Conservation (phyloP, 495 filamentous ascomycete genomes). For the Parachaetomium inaequale region DNA sequence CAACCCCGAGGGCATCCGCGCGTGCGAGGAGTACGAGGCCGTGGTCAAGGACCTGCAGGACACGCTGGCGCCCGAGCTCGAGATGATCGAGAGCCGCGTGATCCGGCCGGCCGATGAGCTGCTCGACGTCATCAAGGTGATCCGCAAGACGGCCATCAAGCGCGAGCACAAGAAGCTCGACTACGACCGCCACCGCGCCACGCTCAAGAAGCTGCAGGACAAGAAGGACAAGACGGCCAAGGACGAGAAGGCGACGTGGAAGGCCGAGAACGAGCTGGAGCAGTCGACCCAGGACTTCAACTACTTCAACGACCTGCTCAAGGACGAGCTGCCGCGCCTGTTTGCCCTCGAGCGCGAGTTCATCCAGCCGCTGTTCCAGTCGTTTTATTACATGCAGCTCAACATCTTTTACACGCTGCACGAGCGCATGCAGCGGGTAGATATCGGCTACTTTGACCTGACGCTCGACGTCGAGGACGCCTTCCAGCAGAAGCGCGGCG, state of each 20-base stretch:
- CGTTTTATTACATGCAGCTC: constrained; percentile 99
- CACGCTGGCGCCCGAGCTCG: constrained; percentile 82
- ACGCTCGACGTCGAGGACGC: constrained; percentile 84
- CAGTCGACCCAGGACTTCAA: constrained; percentile 92
- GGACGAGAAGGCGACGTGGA: constrained; percentile 96
- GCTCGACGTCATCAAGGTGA: constrained; percentile 89
- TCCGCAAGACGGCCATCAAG: constrained; percentile 83
- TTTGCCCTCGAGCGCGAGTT: constrained; percentile 94
- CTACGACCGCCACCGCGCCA: constrained; percentile 79
- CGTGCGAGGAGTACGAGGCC: constrained; percentile 93
- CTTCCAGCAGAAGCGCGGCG: constrained; percentile 81
- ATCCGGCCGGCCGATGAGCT: constrained; percentile 94
- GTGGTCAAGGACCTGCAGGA: constrained; percentile 89
- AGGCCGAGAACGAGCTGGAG: constrained; percentile 89
- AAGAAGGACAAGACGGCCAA: constrained; percentile 96
- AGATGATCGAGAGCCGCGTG: constrained; percentile 93
- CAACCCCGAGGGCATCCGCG: constrained; percentile 89
- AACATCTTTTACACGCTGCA: constrained; percentile 99
- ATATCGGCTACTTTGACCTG: constrained; percentile 97
- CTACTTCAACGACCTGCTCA: constrained; percentile 93
- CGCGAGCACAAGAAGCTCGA: constrained; percentile 97
- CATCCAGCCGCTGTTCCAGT: constrained; percentile 95
- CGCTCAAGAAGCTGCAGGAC: constrained; percentile 89
- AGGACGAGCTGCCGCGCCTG: constrained; percentile 89
- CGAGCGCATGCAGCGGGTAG: constrained; percentile 92